Base-by-base conservation (phyloP, 139 green algal genomes). In the Haematococcus lacustris region DNA sequence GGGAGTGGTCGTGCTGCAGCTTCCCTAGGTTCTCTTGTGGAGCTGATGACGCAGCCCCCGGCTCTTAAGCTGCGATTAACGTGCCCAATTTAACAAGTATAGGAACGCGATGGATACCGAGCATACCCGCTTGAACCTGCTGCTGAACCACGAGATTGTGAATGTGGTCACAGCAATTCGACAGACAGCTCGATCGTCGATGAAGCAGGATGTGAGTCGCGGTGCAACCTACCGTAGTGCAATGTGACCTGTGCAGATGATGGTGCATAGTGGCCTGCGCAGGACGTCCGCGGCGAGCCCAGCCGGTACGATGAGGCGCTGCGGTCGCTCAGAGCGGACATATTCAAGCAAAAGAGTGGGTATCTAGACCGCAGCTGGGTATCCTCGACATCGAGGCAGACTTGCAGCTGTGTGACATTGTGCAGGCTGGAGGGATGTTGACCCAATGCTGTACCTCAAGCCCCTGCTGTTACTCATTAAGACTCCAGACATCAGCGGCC, bases 381-480 rank as follows among this genome's bases (percentile, higher is more conserved):
- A 41, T 9, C 4, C 60, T 41, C 3, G 33, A 40, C 30, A 3
- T 23, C 23, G 21, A 23, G 3, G 3, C 3, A 28, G 32, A 3
- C 9, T 7, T 30, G 3, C 4, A n/a, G 28, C 3, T 17, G 17
- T 17, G 3, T 32, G 32, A 66, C 3, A 17, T 66, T 17, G 23
- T 76, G 40, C 41, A 93, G 85, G 93, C 65, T 94, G 87, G 90
- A 71, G 67, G 1, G 3, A 74, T 7, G 85, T 97, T 38, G 78
- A 91, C 50, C 91, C 94, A 0, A 79, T 91, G 66, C 78, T 90
- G 35, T 97, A 96, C 71, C 81, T 99, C 35, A 70, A 76, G 17
- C 94, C 95, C 0, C 98, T 99, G 51, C 78, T 99, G 34, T 84
- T 92, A 57, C 83, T 96, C 0, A 87, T 98, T 23, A 86, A 89